Evolutionary conservation across 352 stramenopile species (phyloP).

Genomic region (Phytopythium aichiense): DNA sequence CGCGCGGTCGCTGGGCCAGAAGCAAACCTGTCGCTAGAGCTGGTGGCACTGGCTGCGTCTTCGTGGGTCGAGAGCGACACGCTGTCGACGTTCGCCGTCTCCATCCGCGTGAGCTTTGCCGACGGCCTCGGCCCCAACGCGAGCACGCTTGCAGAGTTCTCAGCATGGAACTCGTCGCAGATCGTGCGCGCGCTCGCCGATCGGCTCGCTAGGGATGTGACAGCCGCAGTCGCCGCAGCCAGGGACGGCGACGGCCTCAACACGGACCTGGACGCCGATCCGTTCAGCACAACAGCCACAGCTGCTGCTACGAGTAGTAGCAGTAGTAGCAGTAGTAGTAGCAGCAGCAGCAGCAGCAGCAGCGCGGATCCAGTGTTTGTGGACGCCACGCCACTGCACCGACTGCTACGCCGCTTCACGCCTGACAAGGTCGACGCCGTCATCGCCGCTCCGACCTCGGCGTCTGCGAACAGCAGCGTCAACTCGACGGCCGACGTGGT

Average conservation of each 20-base stretch:
- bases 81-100: constrained; percentile 5
- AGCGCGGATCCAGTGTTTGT: neutral
- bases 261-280: neutral
- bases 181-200: neutral
- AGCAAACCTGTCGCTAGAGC: neutral
- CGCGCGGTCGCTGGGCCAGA: neutral
- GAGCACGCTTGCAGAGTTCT: too few species aligned
- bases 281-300: neutral
- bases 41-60: neutral
- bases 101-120: neutral
- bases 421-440: neutral
- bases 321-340: neutral
- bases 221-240: neutral
- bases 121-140: neutral
- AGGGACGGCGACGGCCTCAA: constrained; percentile 1
- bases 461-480: neutral
- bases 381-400: neutral
- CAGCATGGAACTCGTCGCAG: constrained; percentile 2
- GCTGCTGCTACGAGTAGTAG: neutral
- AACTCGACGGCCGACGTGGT: constrained; percentile 12
- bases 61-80: neutral
- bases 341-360: neutral
- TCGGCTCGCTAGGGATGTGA: constrained; percentile 1
- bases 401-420: constrained; percentile 2
- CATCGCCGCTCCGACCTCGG: neutral